phyloP scores from a whole-genome alignment of 352 stramenopile genomes.

The Pythium brachiatum region DNA sequence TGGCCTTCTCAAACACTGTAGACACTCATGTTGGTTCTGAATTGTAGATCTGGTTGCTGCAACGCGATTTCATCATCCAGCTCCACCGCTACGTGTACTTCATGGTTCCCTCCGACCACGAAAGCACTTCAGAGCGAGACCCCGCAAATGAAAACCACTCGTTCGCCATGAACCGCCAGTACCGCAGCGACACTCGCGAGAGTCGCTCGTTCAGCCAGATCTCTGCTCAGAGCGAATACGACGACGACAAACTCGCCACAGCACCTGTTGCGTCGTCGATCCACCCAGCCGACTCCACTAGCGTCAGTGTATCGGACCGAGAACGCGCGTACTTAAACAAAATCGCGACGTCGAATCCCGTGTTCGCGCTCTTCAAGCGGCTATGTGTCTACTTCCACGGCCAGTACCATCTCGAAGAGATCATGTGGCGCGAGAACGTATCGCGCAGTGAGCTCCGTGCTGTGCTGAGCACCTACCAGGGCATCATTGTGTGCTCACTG shows the following conservation, averaged over 20 bases:
- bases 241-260: background rate
- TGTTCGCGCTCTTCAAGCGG: conserved; percentile 79
- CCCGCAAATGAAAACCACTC: conserved; percentile 14
- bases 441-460: conserved; percentile 75
- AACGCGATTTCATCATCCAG: conserved; percentile 80
- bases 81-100: conserved; percentile 87
- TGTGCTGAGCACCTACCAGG: conserved; percentile 81
- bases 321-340: conserved; percentile 77
- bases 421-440: conserved; percentile 88
- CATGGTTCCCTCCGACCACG: conserved; percentile 72
- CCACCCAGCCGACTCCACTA: conserved; percentile 27
- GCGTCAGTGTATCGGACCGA: conserved; percentile 49
- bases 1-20: background rate
- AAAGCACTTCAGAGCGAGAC: conserved; percentile 23
- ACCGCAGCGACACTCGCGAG: conserved; percentile 1
- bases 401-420: conserved; percentile 85
- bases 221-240: conserved; percentile 3
- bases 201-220: conserved; percentile 12
- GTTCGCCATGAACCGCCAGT: conserved; percentile 12
- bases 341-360: conserved; percentile 75
- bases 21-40: background rate
- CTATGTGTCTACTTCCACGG: conserved; percentile 86
- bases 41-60: conserved; percentile 75
- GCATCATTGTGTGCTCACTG: conserved; percentile 80
- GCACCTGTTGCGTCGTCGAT: conserved; percentile 7